phyloP scores from a whole-genome alignment of 495 filamentous ascomycete genomes.

The Polyplosphaeria fusca region DNA sequence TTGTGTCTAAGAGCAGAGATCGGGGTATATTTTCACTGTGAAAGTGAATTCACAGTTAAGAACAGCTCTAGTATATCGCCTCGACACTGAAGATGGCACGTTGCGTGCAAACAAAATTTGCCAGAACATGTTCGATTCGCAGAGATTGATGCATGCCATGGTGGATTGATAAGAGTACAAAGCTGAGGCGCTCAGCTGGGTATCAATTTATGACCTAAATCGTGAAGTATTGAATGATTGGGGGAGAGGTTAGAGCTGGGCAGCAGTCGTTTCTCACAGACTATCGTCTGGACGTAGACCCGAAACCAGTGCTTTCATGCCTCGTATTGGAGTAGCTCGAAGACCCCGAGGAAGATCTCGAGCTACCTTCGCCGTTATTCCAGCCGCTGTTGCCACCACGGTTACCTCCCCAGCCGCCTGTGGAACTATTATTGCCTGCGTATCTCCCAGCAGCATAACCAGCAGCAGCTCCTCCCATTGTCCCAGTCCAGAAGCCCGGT shows the following conservation, averaged over 20 bases:
- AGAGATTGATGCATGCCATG: too few relatives aligned
- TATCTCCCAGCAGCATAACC: slow-evolving; percentile 64
- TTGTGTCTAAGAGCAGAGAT: too few relatives aligned
- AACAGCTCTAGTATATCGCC: too few relatives aligned
- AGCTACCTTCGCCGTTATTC: slow-evolving; percentile 41
- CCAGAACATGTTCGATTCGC: too few relatives aligned
- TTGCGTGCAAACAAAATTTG: too few relatives aligned
- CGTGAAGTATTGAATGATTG: not conserved
- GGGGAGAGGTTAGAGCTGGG: not conserved
- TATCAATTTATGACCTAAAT: slow-evolving; percentile 11
- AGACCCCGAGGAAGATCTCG: slow-evolving; percentile 44
- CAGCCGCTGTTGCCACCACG: slow-evolving; percentile 25
- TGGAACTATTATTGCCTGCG: slow-evolving; percentile 10
- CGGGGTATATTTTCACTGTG: too few relatives aligned
- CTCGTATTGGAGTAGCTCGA: slow-evolving; percentile 47
- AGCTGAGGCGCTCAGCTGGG: not conserved
- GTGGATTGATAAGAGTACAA: too few relatives aligned
- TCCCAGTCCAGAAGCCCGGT: slow-evolving; percentile 86
- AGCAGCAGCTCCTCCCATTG: slow-evolving; percentile 67
- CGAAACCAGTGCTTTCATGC: slow-evolving; percentile 84
- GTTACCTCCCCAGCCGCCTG: not conserved
- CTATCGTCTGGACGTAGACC: slow-evolving; percentile 77
- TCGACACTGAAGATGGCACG: too few relatives aligned
- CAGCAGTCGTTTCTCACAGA: too few relatives aligned
- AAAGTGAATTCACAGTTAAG: too few relatives aligned